A percentile compares a stretch with the other conserved stretches of the same genome.
These are phyloP conservation scores for Psophocarpus tetragonolobus DNA, from an alignment of 306 rosid genomes.

Conservation along the genomic window DNA sequence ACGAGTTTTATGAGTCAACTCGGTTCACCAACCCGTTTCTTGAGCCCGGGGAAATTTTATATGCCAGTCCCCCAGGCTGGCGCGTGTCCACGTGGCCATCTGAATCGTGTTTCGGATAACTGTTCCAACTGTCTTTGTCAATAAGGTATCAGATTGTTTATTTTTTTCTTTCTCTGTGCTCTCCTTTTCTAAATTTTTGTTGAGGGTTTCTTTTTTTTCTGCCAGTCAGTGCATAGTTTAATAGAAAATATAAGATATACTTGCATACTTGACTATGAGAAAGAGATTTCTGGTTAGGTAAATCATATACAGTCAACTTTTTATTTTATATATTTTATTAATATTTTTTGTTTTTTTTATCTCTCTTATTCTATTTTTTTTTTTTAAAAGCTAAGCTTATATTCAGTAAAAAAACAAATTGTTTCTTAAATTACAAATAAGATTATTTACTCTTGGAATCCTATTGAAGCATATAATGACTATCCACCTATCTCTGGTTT, in stretches of 20 bases:
- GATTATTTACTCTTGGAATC: no score
- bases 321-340: no score
- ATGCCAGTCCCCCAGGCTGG: conserved; percentile 30
- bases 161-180: not conserved
- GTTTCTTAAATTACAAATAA: no score
- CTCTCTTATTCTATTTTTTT: no score
- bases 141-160: not conserved
- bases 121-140: conserved; percentile 2
- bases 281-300: not conserved
- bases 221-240: not conserved
- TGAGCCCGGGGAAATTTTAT: conserved; percentile 49
- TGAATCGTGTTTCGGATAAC: not conserved
- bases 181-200: not conserved
- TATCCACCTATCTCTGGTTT: no score
- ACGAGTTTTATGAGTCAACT: conserved; percentile 31
- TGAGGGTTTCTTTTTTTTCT: not conserved
- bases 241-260: not conserved
- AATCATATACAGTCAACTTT: no score
- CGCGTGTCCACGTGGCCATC: not conserved
- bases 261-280: not conserved
- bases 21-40: conserved; percentile 58
- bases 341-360: no score
- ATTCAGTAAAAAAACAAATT: no score
- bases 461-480: no score
- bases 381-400: no score